Evolutionary conservation across 164 flowering plant species (phyloP).

Genomic region (Umbellularia californica): DNA sequence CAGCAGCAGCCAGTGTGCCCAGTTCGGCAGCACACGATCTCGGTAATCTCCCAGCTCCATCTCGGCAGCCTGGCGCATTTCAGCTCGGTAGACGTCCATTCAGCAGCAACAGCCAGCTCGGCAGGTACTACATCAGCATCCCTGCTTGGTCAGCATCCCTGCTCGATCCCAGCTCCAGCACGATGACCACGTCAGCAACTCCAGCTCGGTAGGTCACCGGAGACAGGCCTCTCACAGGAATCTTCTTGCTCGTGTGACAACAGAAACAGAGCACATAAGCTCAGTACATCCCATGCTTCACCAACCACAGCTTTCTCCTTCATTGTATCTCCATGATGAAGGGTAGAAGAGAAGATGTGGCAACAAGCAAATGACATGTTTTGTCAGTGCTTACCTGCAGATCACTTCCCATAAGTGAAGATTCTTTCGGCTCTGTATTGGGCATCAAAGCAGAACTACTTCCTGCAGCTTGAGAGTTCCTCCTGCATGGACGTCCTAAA

Average conservation of each 20-base stretch:
- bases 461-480: background rate
- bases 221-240: background rate
- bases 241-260: background rate
- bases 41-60: too few species aligned
- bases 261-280: background rate
- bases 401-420: background rate
- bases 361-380: background rate
- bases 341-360: background rate
- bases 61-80: too few species aligned
- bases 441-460: background rate
- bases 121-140: too few species aligned
- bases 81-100: too few species aligned
- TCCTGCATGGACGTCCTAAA: background rate
- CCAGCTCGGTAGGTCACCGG: too few species aligned
- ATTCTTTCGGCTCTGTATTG: conserved; percentile 1
- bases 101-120: too few species aligned
- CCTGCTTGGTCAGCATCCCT: too few species aligned
- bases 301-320: background rate
- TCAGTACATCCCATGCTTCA: background rate
- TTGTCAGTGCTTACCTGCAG: background rate
- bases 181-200: too few species aligned
- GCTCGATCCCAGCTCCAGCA: too few species aligned
- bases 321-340: background rate
- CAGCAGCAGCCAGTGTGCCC: too few species aligned
- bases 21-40: too few species aligned